These are phyloP conservation scores for Tieghemostelium lacteum DNA, from an alignment of 78 protist species.

Conservation along the genomic window DNA sequence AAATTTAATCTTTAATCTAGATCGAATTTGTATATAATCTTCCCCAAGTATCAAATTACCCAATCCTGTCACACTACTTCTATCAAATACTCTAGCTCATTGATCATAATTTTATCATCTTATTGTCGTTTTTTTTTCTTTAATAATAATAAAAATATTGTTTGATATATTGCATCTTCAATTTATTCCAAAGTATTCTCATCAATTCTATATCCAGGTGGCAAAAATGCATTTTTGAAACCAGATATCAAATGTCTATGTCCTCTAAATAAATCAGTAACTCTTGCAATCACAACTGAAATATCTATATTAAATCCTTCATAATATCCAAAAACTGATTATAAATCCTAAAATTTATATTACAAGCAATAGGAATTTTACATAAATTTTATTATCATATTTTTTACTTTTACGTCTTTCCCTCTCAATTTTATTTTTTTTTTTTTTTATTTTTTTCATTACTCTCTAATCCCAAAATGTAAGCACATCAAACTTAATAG, in stretches of 20 bases:
- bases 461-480: not conserved
- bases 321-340: constrained; percentile 95
- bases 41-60: not conserved
- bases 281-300: constrained; percentile 94
- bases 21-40: not conserved
- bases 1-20: no score
- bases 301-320: constrained; percentile 95
- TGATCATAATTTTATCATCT: not conserved
- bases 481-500: not conserved
- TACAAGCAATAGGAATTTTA: no score
- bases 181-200: constrained; percentile 19
- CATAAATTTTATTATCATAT: not conserved
- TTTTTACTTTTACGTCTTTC: not conserved
- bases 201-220: constrained; percentile 93
- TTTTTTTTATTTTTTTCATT: not conserved
- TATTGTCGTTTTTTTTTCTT: not conserved
- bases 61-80: not conserved
- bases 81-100: not conserved
- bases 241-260: constrained; percentile 90
- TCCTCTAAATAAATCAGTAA: constrained; percentile 89
- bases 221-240: constrained; percentile 97
- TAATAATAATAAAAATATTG: no score
- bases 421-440: not conserved
- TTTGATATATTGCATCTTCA: no score
- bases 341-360: no score